phyloP scores from a whole-genome alignment of 2,329 filamentous ascomycete genomes.

The Colletotrichum echinochloae region DNA sequence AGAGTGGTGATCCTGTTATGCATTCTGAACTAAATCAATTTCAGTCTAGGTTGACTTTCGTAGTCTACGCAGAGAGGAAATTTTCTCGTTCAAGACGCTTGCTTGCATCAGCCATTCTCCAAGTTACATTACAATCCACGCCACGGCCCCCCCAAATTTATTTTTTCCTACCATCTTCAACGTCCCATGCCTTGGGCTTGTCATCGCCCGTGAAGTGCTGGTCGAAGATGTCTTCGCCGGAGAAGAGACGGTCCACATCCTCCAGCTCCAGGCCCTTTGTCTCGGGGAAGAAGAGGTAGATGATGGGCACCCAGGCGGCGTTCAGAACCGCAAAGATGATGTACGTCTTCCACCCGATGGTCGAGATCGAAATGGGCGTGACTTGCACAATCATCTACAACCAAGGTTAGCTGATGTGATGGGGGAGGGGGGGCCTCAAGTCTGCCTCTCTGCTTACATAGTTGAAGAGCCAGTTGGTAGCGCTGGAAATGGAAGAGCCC shows the following conservation, averaged over 20 bases:
- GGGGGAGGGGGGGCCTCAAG: neutral
- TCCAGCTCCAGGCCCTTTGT: constrained; percentile 56
- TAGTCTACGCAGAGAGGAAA: neutral
- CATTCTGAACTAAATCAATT: neutral
- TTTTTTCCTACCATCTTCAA: constrained; percentile 18
- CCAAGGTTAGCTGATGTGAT: neutral
- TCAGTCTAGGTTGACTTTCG: neutral
- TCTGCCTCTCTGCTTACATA: constrained; percentile 45
- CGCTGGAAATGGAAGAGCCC: constrained; percentile 50
- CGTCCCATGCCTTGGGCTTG: constrained; percentile 25
- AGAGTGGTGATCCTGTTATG: neutral
- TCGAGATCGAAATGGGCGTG: constrained; percentile 38
- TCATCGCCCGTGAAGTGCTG: constrained; percentile 8
- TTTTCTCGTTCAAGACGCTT: neutral
- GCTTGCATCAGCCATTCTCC: neutral
- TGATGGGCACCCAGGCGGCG: constrained; percentile 46
- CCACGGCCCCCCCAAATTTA: neutral
- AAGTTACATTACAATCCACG: too few relatives aligned
- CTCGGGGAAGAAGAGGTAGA: constrained; percentile 50
- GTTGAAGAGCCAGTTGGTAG: constrained; percentile 51
- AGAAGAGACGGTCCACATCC: constrained; percentile 48
- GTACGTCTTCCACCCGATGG: constrained; percentile 43
- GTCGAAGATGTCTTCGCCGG: constrained; percentile 44
- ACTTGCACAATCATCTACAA: constrained; percentile 40
- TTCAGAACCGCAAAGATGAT: constrained; percentile 48